phyloP scores from a whole-genome alignment of 1,284 basidiomycete genomes.

The Inonotus obliquus region DNA sequence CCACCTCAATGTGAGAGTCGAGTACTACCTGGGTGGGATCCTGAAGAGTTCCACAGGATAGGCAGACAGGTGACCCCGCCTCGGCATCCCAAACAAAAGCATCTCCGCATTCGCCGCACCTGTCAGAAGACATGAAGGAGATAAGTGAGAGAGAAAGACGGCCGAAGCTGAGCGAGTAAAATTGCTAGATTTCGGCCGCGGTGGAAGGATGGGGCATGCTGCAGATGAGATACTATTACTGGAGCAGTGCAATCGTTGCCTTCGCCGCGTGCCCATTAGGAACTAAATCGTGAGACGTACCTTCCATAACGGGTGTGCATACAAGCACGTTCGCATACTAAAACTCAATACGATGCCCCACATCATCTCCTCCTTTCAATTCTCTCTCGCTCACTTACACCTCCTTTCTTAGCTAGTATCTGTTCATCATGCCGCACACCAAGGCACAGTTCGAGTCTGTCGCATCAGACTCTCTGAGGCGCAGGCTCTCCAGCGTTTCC shows the following conservation, averaged over 20 bases:
- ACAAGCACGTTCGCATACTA: background rate
- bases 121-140: slow-evolving; percentile 12
- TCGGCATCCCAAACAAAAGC: slow-evolving; percentile 49
- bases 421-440: slow-evolving; percentile 3
- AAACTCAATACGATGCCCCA: background rate
- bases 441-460: slow-evolving; percentile 47
- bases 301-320: background rate
- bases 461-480: slow-evolving; percentile 55
- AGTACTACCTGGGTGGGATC: slow-evolving; percentile 57
- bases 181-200: background rate
- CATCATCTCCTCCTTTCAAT: background rate
- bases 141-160: background rate
- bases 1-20: slow-evolving; percentile 38
- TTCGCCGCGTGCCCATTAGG: background rate
- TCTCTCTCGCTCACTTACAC: slow-evolving; percentile 1
- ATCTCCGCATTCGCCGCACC: slow-evolving; percentile 49
- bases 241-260: background rate
- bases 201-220: background rate
- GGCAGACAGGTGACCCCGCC: slow-evolving; percentile 57
- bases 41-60: slow-evolving; percentile 57
- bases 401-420: background rate
- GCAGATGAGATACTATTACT: background rate
- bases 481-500: slow-evolving; percentile 58
- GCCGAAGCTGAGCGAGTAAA: background rate
- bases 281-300: background rate